Evolutionary conservation across 495 filamentous ascomycete species (phyloP).

Genomic region (Viridothelium virens): DNA sequence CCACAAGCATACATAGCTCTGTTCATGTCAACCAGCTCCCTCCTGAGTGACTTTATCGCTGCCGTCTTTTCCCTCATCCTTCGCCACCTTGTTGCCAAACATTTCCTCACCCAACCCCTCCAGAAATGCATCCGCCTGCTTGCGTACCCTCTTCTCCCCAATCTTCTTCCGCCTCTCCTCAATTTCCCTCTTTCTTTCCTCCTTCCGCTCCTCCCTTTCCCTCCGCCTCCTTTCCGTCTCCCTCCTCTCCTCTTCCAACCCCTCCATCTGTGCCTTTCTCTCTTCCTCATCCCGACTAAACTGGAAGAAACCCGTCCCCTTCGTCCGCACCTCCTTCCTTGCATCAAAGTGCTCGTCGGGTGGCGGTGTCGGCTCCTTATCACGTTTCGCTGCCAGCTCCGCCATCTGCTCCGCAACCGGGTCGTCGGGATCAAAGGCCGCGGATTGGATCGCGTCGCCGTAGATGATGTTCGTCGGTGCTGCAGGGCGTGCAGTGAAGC

Average conservation of each 20-base stretch:
- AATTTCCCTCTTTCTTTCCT: slow-evolving; percentile 42
- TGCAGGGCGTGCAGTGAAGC: slow-evolving; percentile 50
- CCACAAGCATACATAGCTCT: not conserved
- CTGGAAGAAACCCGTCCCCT: slow-evolving; percentile 82
- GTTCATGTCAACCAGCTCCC: not conserved
- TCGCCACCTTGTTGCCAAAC: not conserved
- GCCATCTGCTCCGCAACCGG: slow-evolving; percentile 57
- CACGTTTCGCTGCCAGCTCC: slow-evolving; percentile 61
- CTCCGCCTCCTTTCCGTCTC: slow-evolving; percentile 58
- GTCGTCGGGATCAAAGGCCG: slow-evolving; percentile 69
- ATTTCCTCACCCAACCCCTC: slow-evolving; percentile 23
- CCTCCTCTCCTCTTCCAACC: slow-evolving; percentile 54
- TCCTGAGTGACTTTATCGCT: not conserved
- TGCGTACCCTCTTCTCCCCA: slow-evolving; percentile 50
- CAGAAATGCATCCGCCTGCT: slow-evolving; percentile 64
- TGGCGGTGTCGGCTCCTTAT: slow-evolving; percentile 68
- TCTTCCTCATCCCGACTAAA: slow-evolving; percentile 65
- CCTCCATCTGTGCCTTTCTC: slow-evolving; percentile 67
- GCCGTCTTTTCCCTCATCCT: not conserved
- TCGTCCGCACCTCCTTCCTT: slow-evolving; percentile 67
- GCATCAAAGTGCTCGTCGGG: slow-evolving; percentile 78
- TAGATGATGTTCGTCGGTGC: slow-evolving; percentile 67
- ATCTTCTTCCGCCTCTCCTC: slow-evolving; percentile 53
- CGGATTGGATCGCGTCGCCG: slow-evolving; percentile 71
- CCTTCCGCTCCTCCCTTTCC: slow-evolving; percentile 40